Evolutionary conservation across 345 rosid species (phyloP), one percentile per base, ranked within the genome.

Genomic region (Eutrema japonicum): DNA sequence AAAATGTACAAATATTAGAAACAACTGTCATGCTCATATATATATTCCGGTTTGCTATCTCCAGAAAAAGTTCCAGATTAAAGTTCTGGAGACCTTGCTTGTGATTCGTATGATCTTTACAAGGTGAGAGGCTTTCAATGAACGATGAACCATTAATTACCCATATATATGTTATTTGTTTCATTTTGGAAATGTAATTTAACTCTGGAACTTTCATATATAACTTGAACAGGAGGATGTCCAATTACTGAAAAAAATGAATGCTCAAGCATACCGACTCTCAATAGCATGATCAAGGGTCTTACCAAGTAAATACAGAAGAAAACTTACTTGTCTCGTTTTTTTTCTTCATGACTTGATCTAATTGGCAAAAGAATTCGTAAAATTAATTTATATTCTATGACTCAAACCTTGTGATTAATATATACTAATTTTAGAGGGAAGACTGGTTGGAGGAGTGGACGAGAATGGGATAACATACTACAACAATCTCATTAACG

Each of bases 211-310:
- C n/a, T 78, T 73, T 83, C 81, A 79, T 83, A 22, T 22, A 36
- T n/a, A 80, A 10, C 32, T 13, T 30, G 8, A 3, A 65, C 57
- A 65, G 60, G 60, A 51, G 35, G 71, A 66, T 38, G 71, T 66
- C 60, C 1, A 27, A 51, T 8, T 66, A 10, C 60, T 66, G 13
- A 52, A 51, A 27, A 38, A 9, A 38, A 6, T 51, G 60, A 66
- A 51, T 5, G 71, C 2, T 38, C 48, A 66, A 51, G 71, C 71
- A 51, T 66, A 66, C 71, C 60, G 71, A 27, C 3, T 66, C 71
- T 66, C 71, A n/a, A 66, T 66, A 51, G 72, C 72, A 7, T 68
- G 90, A 86, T 41, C 85, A 2, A 75, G 88, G 73, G 38, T 86
- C 26, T 51, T 82, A 16, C 86, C 88, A 35, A 56, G 90, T 83